These are phyloP conservation scores for Cryptococcus sp. DNA, from an alignment of 1,284 basidiomycete species.

Conservation along the genomic window DNA sequence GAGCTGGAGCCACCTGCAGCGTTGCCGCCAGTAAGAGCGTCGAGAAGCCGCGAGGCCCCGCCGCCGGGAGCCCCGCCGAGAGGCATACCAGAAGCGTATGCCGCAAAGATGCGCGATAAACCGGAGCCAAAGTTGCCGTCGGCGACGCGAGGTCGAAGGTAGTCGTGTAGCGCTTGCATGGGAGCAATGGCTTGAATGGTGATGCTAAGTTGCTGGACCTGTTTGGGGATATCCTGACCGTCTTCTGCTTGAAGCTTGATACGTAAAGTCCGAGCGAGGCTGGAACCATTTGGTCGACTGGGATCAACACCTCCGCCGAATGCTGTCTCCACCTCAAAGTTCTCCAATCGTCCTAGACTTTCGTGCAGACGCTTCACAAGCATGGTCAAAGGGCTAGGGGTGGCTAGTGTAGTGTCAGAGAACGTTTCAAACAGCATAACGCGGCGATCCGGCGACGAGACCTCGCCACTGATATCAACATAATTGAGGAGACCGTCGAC, in stretches of 20 bases:
- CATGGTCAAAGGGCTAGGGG: slow-evolving; percentile 66
- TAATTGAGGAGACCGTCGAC: slow-evolving; percentile 84
- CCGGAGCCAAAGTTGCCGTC: slow-evolving; percentile 64
- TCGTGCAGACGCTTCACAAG: slow-evolving; percentile 94
- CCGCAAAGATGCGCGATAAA: slow-evolving; percentile 85
- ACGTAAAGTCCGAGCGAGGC: slow-evolving; percentile 59
- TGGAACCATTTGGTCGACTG: slow-evolving; percentile 20
- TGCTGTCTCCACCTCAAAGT: slow-evolving; percentile 89
- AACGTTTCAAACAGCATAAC: slow-evolving; percentile 75
- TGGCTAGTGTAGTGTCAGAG: slow-evolving; percentile 60
- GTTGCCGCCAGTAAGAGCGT: slow-evolving; percentile 47
- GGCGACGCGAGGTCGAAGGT: slow-evolving; percentile 85
- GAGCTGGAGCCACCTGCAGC: not conserved
- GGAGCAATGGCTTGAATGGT: slow-evolving; percentile 96
- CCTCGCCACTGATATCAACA: slow-evolving; percentile 66
- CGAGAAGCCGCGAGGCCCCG: slow-evolving; percentile 60
- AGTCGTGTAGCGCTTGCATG: slow-evolving; percentile 92
- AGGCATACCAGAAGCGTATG: slow-evolving; percentile 64
- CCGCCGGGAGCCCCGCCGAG: slow-evolving; percentile 20
- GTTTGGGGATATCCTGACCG: slow-evolving; percentile 80
- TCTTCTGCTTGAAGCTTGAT: slow-evolving; percentile 84
- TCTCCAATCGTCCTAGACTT: slow-evolving; percentile 86
- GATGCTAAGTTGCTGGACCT: slow-evolving; percentile 83
- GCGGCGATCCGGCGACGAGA: slow-evolving; percentile 59
- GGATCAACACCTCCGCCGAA: slow-evolving; percentile 41